phyloP scores from a whole-genome alignment of 2,329 filamentous ascomycete species.

The Phoma herbarum region DNA sequence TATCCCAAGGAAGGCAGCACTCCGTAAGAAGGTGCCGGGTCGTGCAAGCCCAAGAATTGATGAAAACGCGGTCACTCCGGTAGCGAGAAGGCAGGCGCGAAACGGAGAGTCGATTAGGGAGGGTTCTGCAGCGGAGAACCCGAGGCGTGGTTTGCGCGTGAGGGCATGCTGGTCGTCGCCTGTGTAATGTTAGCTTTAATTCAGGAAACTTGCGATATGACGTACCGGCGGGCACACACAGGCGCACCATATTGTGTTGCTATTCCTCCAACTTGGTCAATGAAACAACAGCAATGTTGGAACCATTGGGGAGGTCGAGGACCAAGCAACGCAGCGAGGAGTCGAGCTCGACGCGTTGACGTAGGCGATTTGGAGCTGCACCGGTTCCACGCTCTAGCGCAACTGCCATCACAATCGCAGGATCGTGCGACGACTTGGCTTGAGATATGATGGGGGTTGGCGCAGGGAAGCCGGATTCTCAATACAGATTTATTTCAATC shows the following conservation, averaged over 20 bases:
- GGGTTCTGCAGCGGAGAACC: slow-evolving; percentile 17
- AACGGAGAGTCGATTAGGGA: slow-evolving; percentile 19
- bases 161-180: slow-evolving; percentile 35
- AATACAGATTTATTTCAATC: neutral
- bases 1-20: slow-evolving; percentile 22
- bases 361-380: slow-evolving; percentile 13
- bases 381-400: slow-evolving; percentile 8
- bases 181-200: slow-evolving; percentile 19
- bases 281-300: neutral
- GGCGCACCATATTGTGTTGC: slow-evolving; percentile 31
- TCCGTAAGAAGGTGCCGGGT: slow-evolving; percentile 31
- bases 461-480: neutral
- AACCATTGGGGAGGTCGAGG: neutral
- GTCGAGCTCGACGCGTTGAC: slow-evolving; percentile 20
- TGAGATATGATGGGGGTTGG: neutral
- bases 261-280: neutral
- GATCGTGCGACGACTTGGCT: neutral
- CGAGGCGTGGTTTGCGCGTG: slow-evolving; percentile 15
- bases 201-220: neutral
- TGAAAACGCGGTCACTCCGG: slow-evolving; percentile 21
- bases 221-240: slow-evolving; percentile 37
- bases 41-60: slow-evolving; percentile 27
- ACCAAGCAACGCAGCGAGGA: neutral
- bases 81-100: slow-evolving; percentile 19
- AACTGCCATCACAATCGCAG: slow-evolving; percentile 10